These are phyloP conservation scores for Acanthamoeba castellanii DNA, from an alignment of 208 protist species.

Conservation along the genomic window DNA sequence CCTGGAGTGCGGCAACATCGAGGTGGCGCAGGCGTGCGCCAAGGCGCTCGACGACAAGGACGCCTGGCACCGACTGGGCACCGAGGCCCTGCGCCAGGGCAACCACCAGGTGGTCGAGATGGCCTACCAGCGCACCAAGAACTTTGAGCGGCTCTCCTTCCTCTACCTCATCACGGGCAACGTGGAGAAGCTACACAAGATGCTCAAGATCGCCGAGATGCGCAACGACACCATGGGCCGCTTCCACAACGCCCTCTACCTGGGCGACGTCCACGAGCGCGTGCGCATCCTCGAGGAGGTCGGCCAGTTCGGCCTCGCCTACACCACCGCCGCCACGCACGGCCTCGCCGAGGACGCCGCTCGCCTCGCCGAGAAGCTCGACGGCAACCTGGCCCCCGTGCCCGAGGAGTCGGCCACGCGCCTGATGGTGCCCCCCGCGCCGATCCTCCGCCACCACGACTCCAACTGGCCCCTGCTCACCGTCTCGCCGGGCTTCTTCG, in stretches of 20 bases:
- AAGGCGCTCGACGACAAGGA: slow-evolving; percentile 94
- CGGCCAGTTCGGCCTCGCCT: slow-evolving; percentile 89
- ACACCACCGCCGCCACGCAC: slow-evolving; percentile 92
- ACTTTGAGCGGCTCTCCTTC: slow-evolving; percentile 95
- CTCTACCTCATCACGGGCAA: slow-evolving; percentile 97
- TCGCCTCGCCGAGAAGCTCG: slow-evolving; percentile 80
- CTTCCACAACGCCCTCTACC: slow-evolving; percentile 96
- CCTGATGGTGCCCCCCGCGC: slow-evolving; percentile 85
- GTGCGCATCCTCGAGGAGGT: slow-evolving; percentile 90
- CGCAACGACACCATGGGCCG: slow-evolving; percentile 93
- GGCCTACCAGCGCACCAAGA: slow-evolving; percentile 95
- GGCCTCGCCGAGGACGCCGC: slow-evolving; percentile 92
- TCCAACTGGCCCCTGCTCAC: slow-evolving; percentile 92
- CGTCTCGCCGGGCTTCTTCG: slow-evolving; percentile 86
- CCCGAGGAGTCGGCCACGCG: slow-evolving; percentile 5
- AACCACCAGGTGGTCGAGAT: too few relatives aligned
- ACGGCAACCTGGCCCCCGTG: slow-evolving; percentile 35
- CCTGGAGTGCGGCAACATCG: slow-evolving; percentile 98
- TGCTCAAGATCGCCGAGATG: slow-evolving; percentile 92
- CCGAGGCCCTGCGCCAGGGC: slow-evolving; percentile 95
- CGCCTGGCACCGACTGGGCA: slow-evolving; percentile 95
- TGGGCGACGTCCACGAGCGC: slow-evolving; percentile 93
- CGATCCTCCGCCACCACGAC: slow-evolving; percentile 84
- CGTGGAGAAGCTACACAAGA: slow-evolving; percentile 93
- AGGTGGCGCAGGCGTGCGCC: slow-evolving; percentile 92